Conservation (phyloP, 2,329 filamentous ascomycete species). For the Aspergillus sp. region DNA sequence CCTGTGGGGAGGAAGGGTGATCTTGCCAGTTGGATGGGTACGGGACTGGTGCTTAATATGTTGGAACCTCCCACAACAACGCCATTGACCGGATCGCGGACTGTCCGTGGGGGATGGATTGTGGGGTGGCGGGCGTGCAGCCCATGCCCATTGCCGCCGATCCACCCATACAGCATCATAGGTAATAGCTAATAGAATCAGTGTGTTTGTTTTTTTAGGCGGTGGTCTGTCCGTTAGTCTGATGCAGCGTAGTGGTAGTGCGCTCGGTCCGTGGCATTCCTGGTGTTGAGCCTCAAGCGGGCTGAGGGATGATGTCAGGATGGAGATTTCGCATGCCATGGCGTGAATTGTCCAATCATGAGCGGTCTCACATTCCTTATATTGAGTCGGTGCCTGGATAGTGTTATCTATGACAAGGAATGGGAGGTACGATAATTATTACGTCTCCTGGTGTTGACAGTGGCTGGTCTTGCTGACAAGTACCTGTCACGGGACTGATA, state of each 20-base stretch:
- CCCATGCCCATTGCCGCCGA: conserved; percentile 14
- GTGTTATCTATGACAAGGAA: too few relatives aligned
- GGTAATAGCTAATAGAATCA: conserved; percentile 41
- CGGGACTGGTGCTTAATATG: conserved; percentile 15
- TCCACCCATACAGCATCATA: conserved; percentile 29
- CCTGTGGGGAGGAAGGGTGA: conserved; percentile 29
- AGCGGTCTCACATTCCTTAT: too few relatives aligned
- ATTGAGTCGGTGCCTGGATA: too few relatives aligned
- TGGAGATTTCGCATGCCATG: too few relatives aligned
- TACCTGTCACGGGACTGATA: too few relatives aligned
- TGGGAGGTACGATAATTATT: too few relatives aligned
- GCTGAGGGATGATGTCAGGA: too few relatives aligned
- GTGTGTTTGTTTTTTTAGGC: conserved; percentile 16
- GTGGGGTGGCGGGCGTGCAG: conserved; percentile 18
- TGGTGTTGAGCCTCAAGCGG: too few relatives aligned
- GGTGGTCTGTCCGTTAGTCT: not conserved
- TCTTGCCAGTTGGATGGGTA: conserved; percentile 19
- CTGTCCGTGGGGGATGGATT: conserved; percentile 9
- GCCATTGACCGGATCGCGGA: conserved; percentile 26
- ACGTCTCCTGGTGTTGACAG: too few relatives aligned
- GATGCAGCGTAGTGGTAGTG: not conserved
- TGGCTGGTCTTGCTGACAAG: too few relatives aligned
- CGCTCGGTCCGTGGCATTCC: not conserved
- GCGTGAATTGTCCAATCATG: too few relatives aligned
- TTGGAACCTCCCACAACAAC: conserved; percentile 16